Evolutionary conservation across 2,329 filamentous ascomycete genomes (phyloP), one percentile per base, ranked within the genome.

Genomic region (Tolypocladium tundrense): DNA sequence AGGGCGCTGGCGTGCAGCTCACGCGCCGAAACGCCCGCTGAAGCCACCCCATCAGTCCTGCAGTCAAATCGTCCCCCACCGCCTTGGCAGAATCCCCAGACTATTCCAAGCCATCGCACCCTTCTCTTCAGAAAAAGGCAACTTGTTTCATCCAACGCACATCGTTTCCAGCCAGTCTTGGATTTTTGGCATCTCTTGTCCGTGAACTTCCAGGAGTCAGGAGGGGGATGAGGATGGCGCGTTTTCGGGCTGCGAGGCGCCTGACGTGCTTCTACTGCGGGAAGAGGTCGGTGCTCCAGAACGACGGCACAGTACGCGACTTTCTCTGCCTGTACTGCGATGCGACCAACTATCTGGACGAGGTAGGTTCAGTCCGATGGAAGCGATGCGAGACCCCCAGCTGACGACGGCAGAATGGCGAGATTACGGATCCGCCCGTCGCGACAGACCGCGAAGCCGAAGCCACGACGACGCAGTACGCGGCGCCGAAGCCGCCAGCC

Each of bases 211-310:
- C 48, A 21, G 31, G 48, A 16, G 48, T 5, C 19, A 11, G 31
- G 5, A 35, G 19, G 52, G 33, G 52, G 39, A 14, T 39, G 40
- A 43, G 33, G 50, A 81, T 82, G 79, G 70, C 73, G 59, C 73
- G 73, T 57, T 66, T 79, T 59, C 65, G 74, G 61, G 68, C 70
- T 57, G 64, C 69, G 52, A 75, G 72, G 61, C 74, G 75, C 61
- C 71, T 92, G 64, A 77, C 75, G 62, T 96, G 91, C 79, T 93
- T 95, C 77, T 95, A 93, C 73, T 96, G 92, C 72, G 88, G 88
- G 65, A 79, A 79, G 69, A 84, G 82, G 64, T 88, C 88, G 40
- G 77, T 79, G 40, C 77, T 83, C 58, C 77, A 73, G 62, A 85
- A 82, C 65, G 80, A 84, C 65, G 81, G 82, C 37, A 68, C 70